Percentiles rank a stretch among this genome's conserved stretches.
These are phyloP conservation scores for Corrigiola litoralis DNA, from an alignment of 179 eudicot genomes.

Conservation along the genomic window DNA sequence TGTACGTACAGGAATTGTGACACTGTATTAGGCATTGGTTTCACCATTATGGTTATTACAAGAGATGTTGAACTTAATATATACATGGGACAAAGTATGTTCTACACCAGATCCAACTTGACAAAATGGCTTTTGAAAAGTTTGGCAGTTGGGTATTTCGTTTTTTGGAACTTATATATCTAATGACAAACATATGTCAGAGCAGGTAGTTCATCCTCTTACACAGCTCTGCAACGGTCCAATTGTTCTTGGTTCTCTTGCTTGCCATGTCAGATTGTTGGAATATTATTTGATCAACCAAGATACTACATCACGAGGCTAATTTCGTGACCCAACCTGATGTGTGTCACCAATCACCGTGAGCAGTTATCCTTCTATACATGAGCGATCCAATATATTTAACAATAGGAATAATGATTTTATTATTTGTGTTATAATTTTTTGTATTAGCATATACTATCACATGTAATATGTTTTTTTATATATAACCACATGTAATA, in stretches of 20 bases:
- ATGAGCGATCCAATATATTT: too few relatives aligned
- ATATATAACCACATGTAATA: too few relatives aligned
- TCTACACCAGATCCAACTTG: not conserved
- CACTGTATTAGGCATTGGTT: too few relatives aligned
- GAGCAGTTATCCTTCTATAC: not conserved
- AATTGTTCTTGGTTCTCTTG: not conserved
- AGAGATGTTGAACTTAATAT: not conserved
- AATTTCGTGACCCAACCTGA: too few relatives aligned
- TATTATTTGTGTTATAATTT: too few relatives aligned
- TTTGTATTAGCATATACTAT: too few relatives aligned
- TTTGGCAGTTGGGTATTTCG: not conserved
- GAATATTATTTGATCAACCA: not conserved
- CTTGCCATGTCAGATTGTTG: too few relatives aligned
- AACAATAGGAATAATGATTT: too few relatives aligned
- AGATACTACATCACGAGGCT: not conserved
- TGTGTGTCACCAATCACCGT: too few relatives aligned
- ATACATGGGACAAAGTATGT: not conserved
- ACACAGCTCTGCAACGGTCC: not conserved
- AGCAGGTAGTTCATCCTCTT: constrained; percentile 8
- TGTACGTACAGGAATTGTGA: not conserved
- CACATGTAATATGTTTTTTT: too few relatives aligned
- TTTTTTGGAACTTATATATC: constrained; percentile 1
- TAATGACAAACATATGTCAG: constrained; percentile 1
- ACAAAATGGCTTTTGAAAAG: not conserved
- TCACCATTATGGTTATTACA: not conserved